These are phyloP conservation scores for Yamadazyma buinensis DNA, from an alignment of 1,139 yeast genomes.

Conservation along the genomic window DNA sequence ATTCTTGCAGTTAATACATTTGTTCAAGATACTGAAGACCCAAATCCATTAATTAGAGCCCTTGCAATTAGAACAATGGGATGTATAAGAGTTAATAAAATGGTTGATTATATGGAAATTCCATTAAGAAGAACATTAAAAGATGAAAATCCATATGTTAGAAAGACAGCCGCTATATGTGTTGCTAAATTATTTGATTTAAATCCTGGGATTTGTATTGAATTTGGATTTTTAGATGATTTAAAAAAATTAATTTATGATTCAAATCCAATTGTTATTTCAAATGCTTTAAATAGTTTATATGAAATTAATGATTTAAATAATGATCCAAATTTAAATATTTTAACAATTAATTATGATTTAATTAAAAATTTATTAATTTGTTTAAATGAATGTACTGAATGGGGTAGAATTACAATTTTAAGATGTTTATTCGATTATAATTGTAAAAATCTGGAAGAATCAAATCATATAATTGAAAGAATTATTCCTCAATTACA, in stretches of 20 bases:
- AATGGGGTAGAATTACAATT: constrained; percentile 96
- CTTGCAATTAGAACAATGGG: constrained; percentile 99
- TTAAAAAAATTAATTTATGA: constrained; percentile 74
- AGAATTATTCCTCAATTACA: constrained; percentile 93
- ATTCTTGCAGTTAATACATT: constrained; percentile 96
- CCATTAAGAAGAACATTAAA: constrained; percentile 80
- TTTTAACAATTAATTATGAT: constrained; percentile 38
- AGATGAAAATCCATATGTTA: constrained; percentile 95
- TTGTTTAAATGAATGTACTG: constrained; percentile 95
- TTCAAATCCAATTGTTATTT: constrained; percentile 94
- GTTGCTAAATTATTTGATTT: constrained; percentile 93
- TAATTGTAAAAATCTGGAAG: constrained; percentile 49
- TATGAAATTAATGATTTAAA: constrained; percentile 73
- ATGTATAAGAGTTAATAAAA: constrained; percentile 90
- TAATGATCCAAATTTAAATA: constrained; percentile 42
- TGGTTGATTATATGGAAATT: constrained; percentile 90
- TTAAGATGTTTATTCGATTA: constrained; percentile 78
- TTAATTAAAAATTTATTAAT: constrained; percentile 64
- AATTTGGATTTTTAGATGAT: constrained; percentile 77
- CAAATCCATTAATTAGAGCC: constrained; percentile 93
- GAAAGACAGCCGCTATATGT: constrained; percentile 96
- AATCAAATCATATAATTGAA: constrained; percentile 84
- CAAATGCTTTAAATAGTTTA: constrained; percentile 85
- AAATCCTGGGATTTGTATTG: constrained; percentile 75
- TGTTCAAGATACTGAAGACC: constrained; percentile 94